Base-by-base conservation (phyloP, 805 yeast species). In the Saccharomycopsis capsularis region DNA sequence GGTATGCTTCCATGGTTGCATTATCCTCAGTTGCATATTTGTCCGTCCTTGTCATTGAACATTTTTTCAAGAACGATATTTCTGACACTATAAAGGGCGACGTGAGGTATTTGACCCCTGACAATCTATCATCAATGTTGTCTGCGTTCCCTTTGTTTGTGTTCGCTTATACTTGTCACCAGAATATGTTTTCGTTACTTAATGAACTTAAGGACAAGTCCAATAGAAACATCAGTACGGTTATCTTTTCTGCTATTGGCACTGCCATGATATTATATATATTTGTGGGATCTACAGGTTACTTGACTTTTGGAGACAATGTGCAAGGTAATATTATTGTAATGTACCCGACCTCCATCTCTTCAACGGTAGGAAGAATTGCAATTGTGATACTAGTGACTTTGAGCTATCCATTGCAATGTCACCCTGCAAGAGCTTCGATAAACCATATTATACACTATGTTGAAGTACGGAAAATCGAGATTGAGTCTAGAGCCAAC, bases 91-190 rank as follows among this genome's bases (percentile, higher is more conserved):
- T 60, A 13, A 70, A 69, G 47, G 90, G 89, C 0, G 68, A 67
- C 0, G 63, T 85, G 45, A 60, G 75, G 50, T 48, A 71, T 56
- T 53, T 78, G 53, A 60, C 63, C 29, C 87, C 88, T 1, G 58
- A 61, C 23, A 63, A 74, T 3, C 61, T 71, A 15, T 56, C 71
- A 0, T 63, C 75, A 3, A 68, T 79, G n/a, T 71, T 90, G 18
- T 73, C 84, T 22, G 79, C 93, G 9, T 79, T 90, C 62, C 95
- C 97, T n/a, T 85, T 90, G 55, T 81, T 89, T 57, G 91, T 91
- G 13, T 90, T 91, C 70, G 96, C 96, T 0, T 91, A 81, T 65
- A 91, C 98, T 0, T 93, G 97, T 59, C 97, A 91, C 61, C 97
- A 91, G 64, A 91, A 91, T 66, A 87, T 87, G 88, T 88, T 87